A percentile compares a stretch with the other conserved stretches of the same genome.
Evolutionary conservation across 2,329 filamentous ascomycete species (phyloP).

Genomic region (Epichloe festucae): DNA sequence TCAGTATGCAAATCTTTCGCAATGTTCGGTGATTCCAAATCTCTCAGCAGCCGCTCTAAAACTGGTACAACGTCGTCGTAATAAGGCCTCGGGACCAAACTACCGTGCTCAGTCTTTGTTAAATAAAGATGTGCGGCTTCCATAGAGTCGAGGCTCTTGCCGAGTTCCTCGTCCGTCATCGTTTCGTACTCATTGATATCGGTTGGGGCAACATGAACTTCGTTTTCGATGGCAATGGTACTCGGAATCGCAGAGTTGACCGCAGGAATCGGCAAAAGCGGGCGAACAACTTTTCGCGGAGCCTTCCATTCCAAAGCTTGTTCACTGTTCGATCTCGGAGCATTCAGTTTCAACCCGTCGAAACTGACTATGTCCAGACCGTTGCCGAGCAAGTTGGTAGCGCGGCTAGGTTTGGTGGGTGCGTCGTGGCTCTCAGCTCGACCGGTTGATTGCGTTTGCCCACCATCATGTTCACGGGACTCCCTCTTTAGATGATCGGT

Average conservation of each 20-base stretch:
- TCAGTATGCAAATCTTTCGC: background rate
- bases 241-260: background rate
- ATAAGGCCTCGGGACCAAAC: background rate
- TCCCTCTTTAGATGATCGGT: background rate
- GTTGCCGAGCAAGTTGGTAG: background rate
- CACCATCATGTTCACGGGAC: background rate
- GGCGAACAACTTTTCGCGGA: background rate
- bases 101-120: background rate
- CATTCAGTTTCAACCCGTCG: background rate
- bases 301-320: conserved; percentile 1
- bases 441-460: background rate
- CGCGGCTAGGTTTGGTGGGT: background rate
- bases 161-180: background rate
- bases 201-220: background rate
- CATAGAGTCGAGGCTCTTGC: background rate
- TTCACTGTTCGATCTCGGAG: background rate
- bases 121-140: conserved; percentile 3
- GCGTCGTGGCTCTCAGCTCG: background rate
- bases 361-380: conserved; percentile 3
- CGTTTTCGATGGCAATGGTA: background rate
- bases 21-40: conserved; percentile 2
- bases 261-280: background rate
- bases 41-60: conserved; percentile 6
- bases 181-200: background rate
- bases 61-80: conserved; percentile 5